Conservation (phyloP, 306 rosid species). For the Rubus idaeus region DNA sequence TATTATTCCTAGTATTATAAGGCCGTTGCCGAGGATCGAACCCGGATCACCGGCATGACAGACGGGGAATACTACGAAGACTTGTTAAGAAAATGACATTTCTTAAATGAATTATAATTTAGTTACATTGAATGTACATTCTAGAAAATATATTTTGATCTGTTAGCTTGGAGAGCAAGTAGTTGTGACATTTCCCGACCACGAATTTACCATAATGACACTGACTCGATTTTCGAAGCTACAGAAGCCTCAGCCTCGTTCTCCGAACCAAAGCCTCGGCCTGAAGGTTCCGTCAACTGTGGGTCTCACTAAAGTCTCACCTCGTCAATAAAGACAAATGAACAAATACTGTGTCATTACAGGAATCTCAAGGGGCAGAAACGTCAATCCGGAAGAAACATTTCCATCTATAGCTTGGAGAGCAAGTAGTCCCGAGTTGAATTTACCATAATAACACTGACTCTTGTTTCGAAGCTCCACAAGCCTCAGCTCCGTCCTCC, state of each 20-base stretch:
- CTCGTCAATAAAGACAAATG: background rate
- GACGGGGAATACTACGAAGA: slow-evolving; percentile 48
- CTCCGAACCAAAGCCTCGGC: slow-evolving; percentile 35
- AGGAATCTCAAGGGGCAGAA: background rate
- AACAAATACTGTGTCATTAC: background rate
- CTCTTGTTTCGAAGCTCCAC: slow-evolving; percentile 40
- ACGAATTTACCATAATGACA: slow-evolving; percentile 20
- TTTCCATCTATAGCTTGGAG: slow-evolving; percentile 31
- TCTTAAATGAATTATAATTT: no score
- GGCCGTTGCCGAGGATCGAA: slow-evolving; percentile 50
- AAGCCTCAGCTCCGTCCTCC: slow-evolving; percentile 7
- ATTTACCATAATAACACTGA: slow-evolving; percentile 24
- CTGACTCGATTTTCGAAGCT: slow-evolving; percentile 42
- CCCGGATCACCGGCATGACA: slow-evolving; percentile 51
- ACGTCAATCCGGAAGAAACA: background rate
- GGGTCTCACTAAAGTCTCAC: slow-evolving; percentile 8
- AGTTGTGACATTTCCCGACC: background rate
- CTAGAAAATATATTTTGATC: background rate
- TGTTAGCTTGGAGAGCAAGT: slow-evolving; percentile 50
- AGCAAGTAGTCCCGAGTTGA: slow-evolving; percentile 32
- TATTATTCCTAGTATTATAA: no score
- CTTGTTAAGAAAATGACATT: background rate
- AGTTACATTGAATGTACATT: no score
- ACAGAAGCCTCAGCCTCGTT: slow-evolving; percentile 7
- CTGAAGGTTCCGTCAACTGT: slow-evolving; percentile 32